Evolutionary conservation across 257 asterid species (phyloP).

Genomic region (Solanum gracilifrons): DNA sequence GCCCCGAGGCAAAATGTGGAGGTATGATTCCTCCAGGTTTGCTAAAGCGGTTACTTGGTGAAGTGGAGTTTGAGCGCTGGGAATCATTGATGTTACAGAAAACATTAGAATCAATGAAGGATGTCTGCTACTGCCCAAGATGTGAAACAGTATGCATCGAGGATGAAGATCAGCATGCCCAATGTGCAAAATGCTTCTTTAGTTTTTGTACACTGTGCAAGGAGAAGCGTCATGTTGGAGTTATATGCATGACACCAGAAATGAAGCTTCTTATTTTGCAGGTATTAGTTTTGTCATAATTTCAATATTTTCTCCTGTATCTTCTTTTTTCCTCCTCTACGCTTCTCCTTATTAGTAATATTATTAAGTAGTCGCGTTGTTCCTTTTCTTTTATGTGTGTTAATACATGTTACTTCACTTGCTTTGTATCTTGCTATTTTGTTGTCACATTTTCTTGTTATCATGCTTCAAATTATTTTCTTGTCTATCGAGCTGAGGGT

Average conservation of each 20-base stretch:
- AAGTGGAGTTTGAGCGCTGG: constrained; percentile 68
- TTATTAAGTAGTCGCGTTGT: not conserved
- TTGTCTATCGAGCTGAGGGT: not conserved
- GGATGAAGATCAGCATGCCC: constrained; percentile 75
- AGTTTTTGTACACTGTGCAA: constrained; percentile 83
- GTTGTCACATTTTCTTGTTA: not conserved
- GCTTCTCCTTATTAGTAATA: not conserved
- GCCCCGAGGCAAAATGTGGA: constrained; percentile 78
- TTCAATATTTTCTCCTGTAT: not conserved
- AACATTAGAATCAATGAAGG: constrained; percentile 77
- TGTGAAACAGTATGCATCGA: constrained; percentile 84
- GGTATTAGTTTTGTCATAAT: constrained; percentile 25
- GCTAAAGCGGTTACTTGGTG: constrained; percentile 57
- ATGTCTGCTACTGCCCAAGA: constrained; percentile 87
- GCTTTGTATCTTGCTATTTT: not conserved
- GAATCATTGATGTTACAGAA: constrained; percentile 62
- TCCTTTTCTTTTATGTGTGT: not conserved
- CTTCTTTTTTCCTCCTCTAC: not conserved
- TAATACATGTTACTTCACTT: not conserved
- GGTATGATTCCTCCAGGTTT: constrained; percentile 85
- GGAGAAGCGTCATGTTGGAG: constrained; percentile 82
- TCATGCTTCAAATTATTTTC: not conserved
- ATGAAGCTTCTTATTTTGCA: constrained; percentile 55
- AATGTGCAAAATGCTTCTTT: constrained; percentile 75
- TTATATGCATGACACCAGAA: constrained; percentile 64